Base-by-base conservation (phyloP, 768 basidiomycete species). In the Boletus rufocinnamomeus region DNA sequence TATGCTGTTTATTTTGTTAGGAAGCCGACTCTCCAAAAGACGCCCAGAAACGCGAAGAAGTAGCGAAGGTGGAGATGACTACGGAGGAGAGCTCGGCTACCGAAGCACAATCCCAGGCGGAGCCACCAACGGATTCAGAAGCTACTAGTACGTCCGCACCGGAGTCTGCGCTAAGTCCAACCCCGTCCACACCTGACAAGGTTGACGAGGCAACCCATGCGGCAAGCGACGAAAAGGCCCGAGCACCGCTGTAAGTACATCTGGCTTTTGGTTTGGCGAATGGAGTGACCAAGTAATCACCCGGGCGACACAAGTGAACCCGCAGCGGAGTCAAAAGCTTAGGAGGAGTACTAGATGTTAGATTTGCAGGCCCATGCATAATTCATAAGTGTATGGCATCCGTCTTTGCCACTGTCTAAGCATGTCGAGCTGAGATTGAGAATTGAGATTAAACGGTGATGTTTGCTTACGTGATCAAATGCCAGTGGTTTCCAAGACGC, bases 1-100 rank as follows among this genome's bases (percentile, higher is more conserved):
- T 25, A 34, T 40, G 8, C 7, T 37, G 45, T 37, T 61, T 35
- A 64, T 59, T 58, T 53, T 37, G 25, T 27, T 46, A 76, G 74
- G 62, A 63, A 27, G 50, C 59, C 27, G 75, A 75, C 57, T 67
- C 75, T 50, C 71, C 74, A 17, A 74, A 66, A 45, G 64, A 68
- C 23, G 67, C 74, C n/a, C 64, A 71, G 56, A 63, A 56, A 56
- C 59, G 32, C 19, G 72, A 76, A 45, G 69, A 67, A 37, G 60
- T 63, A 37, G 65, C 57, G 13, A 47, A 51, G 52, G 54, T 21
- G 7, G 52, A 59, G 27, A 38, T 8, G 23, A 34, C 58, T 28
- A 43, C 28, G 43, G 52, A 55, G 34, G 47, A 58, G 17, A 37
- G 2, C 19, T 52, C 58, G 30, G 30, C 46, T 41, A 19, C 41